These are phyloP conservation scores for Cladosporium sp. DNA, from an alignment of 2,329 filamentous ascomycete species.

Conservation along the genomic window DNA sequence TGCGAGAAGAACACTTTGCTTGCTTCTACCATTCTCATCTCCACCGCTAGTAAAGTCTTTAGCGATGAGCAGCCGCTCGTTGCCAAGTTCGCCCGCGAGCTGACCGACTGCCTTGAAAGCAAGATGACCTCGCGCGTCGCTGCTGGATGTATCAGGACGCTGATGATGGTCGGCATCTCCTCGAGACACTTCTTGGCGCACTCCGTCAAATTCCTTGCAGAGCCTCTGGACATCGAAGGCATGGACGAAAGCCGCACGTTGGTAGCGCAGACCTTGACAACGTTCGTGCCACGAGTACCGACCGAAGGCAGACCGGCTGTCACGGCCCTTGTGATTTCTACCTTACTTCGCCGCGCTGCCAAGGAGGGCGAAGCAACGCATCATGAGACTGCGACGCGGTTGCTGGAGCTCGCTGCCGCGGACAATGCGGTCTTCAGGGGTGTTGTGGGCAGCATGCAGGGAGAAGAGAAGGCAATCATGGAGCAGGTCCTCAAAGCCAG, in stretches of 20 bases:
- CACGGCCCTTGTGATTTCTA: slow-evolving; percentile 74
- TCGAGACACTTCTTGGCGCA: slow-evolving; percentile 66
- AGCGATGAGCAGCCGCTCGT: slow-evolving; percentile 74
- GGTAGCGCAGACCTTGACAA: slow-evolving; percentile 71
- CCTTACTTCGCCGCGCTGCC: slow-evolving; percentile 72
- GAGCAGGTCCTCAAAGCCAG: slow-evolving; percentile 59
- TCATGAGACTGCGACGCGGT: slow-evolving; percentile 69
- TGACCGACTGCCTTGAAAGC: slow-evolving; percentile 80
- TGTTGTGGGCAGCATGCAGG: slow-evolving; percentile 70
- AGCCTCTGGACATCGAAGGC: slow-evolving; percentile 66
- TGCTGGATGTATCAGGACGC: slow-evolving; percentile 81
- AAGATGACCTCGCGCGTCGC: slow-evolving; percentile 86
- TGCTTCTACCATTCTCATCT: slow-evolving; percentile 85
- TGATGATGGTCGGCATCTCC: slow-evolving; percentile 75
- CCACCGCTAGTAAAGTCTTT: slow-evolving; percentile 68
- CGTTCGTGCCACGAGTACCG: slow-evolving; percentile 59
- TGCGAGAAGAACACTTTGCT: slow-evolving; percentile 94
- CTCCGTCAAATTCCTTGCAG: slow-evolving; percentile 72
- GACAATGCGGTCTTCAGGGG: slow-evolving; percentile 73
- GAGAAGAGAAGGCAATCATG: slow-evolving; percentile 71
- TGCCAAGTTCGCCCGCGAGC: slow-evolving; percentile 71
- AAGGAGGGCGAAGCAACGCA: slow-evolving; percentile 55
- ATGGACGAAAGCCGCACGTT: slow-evolving; percentile 72
- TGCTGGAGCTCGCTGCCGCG: slow-evolving; percentile 77
- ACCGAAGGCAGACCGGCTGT: slow-evolving; percentile 52